These are phyloP conservation scores for Clonostachys sp. DNA, from an alignment of 2,329 filamentous ascomycete genomes.

Conservation along the genomic window DNA sequence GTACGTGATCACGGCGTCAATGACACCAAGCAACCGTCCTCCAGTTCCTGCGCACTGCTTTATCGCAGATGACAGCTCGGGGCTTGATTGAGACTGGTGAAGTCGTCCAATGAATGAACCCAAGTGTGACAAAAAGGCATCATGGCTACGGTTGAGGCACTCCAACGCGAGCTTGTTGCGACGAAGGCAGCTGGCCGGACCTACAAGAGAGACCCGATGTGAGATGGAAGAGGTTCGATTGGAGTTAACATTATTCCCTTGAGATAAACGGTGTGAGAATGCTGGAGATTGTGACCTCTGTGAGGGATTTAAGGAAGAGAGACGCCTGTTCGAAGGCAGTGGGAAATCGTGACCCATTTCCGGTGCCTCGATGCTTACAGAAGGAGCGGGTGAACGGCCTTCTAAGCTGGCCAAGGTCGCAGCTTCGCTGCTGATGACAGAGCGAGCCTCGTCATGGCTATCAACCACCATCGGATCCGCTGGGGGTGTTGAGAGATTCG, in stretches of 20 bases:
- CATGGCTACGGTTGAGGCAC: conserved; percentile 73
- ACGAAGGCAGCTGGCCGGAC: conserved; percentile 56
- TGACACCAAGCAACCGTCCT: conserved; percentile 70
- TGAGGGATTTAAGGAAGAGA: conserved; percentile 29
- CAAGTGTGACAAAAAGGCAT: conserved; percentile 84
- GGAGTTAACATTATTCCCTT: conserved; percentile 26
- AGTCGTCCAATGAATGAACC: conserved; percentile 88
- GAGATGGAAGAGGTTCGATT: conserved; percentile 52
- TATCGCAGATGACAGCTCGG: conserved; percentile 77
- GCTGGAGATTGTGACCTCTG: conserved; percentile 15
- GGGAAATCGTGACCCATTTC: neutral
- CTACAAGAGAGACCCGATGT: conserved; percentile 74
- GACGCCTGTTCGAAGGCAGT: conserved; percentile 30
- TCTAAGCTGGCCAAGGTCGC: conserved; percentile 9
- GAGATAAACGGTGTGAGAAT: conserved; percentile 12
- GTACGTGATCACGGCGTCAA: conserved; percentile 78
- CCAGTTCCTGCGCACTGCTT: conserved; percentile 81
- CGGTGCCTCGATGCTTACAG: conserved; percentile 13
- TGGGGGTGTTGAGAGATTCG: conserved; percentile 59
- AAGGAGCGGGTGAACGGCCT: too few relatives aligned
- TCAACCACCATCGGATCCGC: conserved; percentile 51
- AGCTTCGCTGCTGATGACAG: conserved; percentile 22
- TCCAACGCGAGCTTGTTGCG: conserved; percentile 78
- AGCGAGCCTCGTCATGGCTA: conserved; percentile 23
- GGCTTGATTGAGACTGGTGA: conserved; percentile 84